Conservation (phyloP, 257 asterid species). For the Nicotiana undulata region DNA sequence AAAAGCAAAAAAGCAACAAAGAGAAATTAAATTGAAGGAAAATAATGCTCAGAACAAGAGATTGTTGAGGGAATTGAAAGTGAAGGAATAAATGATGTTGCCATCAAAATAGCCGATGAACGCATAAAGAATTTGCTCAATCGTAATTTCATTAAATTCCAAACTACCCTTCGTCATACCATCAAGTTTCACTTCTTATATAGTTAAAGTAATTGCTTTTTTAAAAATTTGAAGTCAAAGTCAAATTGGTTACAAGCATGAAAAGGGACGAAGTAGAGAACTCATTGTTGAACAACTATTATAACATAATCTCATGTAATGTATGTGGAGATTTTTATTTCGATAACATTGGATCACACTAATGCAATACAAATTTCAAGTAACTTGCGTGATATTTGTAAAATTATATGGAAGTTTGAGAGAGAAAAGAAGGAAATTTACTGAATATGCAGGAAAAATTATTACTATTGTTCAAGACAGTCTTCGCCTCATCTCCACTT, state of each 20-base stretch:
- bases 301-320: neutral
- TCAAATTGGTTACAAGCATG: neutral
- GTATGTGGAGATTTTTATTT: neutral
- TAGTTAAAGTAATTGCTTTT: neutral
- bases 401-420: neutral
- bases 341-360: neutral
- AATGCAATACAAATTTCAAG: neutral
- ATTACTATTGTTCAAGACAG: too few relatives aligned
- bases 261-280: neutral
- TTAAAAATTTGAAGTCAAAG: neutral
- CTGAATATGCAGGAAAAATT: neutral
- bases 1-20: too few relatives aligned
- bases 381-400: neutral
- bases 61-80: neutral
- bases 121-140: neutral
- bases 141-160: neutral
- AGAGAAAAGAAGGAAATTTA: neutral
- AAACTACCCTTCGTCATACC: neutral
- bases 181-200: neutral
- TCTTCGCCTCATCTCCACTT: too few relatives aligned
- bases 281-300: neutral
- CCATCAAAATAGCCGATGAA: neutral
- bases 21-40: too few relatives aligned
- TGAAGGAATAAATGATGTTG: neutral
- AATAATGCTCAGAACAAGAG: too few relatives aligned